These are phyloP conservation scores for Stentor roeselii DNA, from an alignment of 73 alveolate genomes.

Conservation along the genomic window DNA sequence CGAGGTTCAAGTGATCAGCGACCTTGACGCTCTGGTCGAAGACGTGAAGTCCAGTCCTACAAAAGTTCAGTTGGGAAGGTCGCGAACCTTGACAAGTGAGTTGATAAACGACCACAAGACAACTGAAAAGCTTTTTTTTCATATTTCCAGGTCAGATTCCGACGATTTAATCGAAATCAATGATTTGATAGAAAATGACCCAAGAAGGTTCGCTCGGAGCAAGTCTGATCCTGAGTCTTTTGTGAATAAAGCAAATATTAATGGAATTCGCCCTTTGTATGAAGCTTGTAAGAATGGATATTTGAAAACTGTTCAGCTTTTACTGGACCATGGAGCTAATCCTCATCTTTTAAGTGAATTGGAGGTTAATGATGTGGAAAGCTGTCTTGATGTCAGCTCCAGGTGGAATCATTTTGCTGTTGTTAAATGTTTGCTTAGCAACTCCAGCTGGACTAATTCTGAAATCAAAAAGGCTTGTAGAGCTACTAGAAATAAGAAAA, in stretches of 20 bases:
- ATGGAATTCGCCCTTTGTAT: background rate
- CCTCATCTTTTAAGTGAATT: background rate
- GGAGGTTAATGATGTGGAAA: background rate
- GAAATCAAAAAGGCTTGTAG: too few relatives aligned
- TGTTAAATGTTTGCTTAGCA: background rate
- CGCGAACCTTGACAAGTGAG: too few relatives aligned
- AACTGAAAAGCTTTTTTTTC: background rate
- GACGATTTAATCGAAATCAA: background rate
- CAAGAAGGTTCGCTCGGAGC: background rate
- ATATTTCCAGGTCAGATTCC: background rate
- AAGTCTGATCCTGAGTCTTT: background rate
- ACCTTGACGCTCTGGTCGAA: too few relatives aligned
- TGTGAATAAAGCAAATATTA: background rate
- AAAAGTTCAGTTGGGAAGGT: too few relatives aligned
- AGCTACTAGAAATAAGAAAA: too few relatives aligned
- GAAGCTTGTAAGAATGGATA: background rate
- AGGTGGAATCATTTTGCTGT: background rate
- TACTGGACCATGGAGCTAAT: background rate
- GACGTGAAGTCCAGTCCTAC: too few relatives aligned
- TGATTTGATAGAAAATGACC: background rate
- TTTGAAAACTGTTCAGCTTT: background rate
- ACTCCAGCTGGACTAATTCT: too few relatives aligned
- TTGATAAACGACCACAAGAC: background rate
- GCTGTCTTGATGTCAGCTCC: background rate
- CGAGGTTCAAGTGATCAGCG: too few relatives aligned